Conservation (phyloP, 1,284 basidiomycete species). For the Coniferiporia sulphurascens region DNA sequence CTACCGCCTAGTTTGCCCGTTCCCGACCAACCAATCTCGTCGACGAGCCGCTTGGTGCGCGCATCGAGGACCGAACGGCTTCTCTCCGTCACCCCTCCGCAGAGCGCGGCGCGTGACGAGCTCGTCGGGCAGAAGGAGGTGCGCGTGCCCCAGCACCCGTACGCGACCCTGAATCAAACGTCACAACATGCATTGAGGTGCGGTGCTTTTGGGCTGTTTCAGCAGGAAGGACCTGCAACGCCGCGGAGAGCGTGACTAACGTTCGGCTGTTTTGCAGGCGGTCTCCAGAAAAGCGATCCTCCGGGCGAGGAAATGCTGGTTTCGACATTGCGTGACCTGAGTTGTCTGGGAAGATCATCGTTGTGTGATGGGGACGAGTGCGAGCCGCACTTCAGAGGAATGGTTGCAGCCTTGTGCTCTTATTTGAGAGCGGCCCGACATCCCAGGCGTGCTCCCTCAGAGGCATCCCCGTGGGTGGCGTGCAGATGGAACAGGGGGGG, state of each 20-base stretch:
- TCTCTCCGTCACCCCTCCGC: slow-evolving; percentile 8
- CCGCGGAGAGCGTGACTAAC: neutral
- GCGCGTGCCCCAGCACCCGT: slow-evolving; percentile 12
- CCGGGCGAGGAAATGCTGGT: neutral
- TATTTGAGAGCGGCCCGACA: no score
- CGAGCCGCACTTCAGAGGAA: no score
- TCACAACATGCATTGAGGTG: neutral
- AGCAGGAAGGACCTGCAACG: neutral
- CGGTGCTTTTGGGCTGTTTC: neutral
- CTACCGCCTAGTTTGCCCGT: neutral
- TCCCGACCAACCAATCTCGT: slow-evolving; percentile 12
- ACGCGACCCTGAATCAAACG: slow-evolving; percentile 13
- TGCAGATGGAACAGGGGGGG: no score
- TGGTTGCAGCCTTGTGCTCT: no score
- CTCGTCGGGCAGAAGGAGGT: neutral
- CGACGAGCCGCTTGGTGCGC: slow-evolving; percentile 12
- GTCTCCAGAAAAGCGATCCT: neutral
- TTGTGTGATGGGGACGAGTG: neutral
- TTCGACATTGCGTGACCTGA: neutral
- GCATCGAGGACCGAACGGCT: slow-evolving; percentile 7
- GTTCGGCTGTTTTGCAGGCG: neutral
- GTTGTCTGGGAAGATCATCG: neutral
- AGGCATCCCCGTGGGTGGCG: no score
- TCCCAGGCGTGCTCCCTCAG: no score
- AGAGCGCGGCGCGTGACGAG: slow-evolving; percentile 14